Percentiles rank a stretch among this genome's conserved stretches.
Evolutionary conservation across 1,284 basidiomycete species (phyloP).

Genomic region (Tilletia walkeri): DNA sequence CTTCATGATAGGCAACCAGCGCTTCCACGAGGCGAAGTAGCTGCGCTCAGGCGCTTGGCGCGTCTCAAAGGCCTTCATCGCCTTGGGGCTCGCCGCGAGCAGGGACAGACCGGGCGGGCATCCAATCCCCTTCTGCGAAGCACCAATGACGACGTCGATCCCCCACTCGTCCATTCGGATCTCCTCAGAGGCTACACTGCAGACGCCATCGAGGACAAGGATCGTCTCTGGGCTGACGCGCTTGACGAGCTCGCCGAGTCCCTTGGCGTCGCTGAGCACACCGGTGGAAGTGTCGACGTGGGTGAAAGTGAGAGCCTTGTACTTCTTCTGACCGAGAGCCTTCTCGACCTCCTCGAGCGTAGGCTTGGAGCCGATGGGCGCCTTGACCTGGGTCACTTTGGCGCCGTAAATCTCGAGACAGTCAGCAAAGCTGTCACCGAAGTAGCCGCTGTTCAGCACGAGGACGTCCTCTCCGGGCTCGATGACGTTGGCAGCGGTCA

Average conservation of each 20-base stretch:
- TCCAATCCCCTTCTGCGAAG: conserved; percentile 92
- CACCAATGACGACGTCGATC: conserved; percentile 83
- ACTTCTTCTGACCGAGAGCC: conserved; percentile 76
- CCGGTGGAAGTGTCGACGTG: conserved; percentile 69
- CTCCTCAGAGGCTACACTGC: conserved; percentile 92
- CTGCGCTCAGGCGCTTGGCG: conserved; percentile 71
- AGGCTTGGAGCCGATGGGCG: conserved; percentile 77
- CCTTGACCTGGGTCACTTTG: conserved; percentile 79
- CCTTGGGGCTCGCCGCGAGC: conserved; percentile 75
- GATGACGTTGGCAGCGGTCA: conserved; percentile 75
- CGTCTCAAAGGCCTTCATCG: conserved; percentile 71
- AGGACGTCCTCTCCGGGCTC: conserved; percentile 75
- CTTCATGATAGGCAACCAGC: conserved; percentile 55
- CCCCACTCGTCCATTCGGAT: conserved; percentile 90
- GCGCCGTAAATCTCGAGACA: conserved; percentile 75
- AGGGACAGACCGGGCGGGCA: conserved; percentile 91
- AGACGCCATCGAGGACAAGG: conserved; percentile 85
- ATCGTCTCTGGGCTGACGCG: conserved; percentile 81
- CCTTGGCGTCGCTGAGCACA: conserved; percentile 81
- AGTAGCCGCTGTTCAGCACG: conserved; percentile 65
- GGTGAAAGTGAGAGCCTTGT: conserved; percentile 87
- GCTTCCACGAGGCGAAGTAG: conserved; percentile 72
- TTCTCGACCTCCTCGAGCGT: conserved; percentile 66
- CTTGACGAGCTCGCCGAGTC: conserved; percentile 72
- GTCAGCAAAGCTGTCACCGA: conserved; percentile 54